Base-by-base conservation (phyloP, 768 basidiomycete species). In the Exidia glandulosa region DNA sequence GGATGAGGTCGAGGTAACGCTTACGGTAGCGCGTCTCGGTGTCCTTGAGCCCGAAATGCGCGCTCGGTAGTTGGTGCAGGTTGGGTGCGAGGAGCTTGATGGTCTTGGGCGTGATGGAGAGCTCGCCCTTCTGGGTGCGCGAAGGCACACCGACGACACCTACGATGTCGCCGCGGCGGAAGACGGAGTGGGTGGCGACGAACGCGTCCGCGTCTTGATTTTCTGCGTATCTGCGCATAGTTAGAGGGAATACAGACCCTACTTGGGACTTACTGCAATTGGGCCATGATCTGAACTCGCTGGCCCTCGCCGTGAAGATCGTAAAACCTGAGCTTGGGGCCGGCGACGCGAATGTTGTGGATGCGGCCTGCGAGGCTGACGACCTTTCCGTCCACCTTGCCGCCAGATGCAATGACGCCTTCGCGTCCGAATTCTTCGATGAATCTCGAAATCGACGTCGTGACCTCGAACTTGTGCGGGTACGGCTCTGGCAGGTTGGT, bases 401-500 rank as follows among this genome's bases (percentile, higher is more conserved):
- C 74, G 27, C 89, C 90, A 27, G 84, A 64, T 3, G 77, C 66
- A 62, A 95, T 83, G 72, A 82, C 79, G 57, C 87, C 89, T 56
- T 90, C 87, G 7, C 66, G 27, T 30, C 89, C 88, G 67, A 90
- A 98, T 59, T 80, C 73, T 3, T 78, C 71, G 71, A 98, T 81
- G 74, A 86, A 99, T 3, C 75, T 68, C 2, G 83, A 75, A 68
- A 99, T 77, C 7, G 90, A 91, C 62, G 74, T 77, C 60, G 86
- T 77, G 25, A 97, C 94, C 65, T 95, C 73, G 76, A 99, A 99
- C 83, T 99, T 99, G 86, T 99, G 96, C 6, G 96, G 96, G 77
- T 98, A 99, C 2, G 96, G 96, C 71, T 94, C 89, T 2, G 94
- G 95, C 6, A 81, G 73, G 71, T 88, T 87, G 31, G 89, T 88